phyloP scores from a whole-genome alignment of 371 early-diverging fungal species.

The Mycotypha africana region DNA sequence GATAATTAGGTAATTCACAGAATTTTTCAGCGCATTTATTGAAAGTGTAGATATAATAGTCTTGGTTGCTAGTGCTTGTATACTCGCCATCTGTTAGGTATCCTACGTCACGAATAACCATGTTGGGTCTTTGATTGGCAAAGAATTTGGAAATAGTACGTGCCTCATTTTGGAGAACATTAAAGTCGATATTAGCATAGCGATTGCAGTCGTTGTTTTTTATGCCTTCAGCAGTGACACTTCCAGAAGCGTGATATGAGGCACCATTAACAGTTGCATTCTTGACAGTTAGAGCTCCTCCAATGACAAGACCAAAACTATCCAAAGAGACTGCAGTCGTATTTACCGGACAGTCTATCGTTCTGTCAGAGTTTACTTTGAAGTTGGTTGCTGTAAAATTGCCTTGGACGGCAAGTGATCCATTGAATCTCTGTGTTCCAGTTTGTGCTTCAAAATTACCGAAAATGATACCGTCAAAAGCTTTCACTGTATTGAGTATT shows the following conservation, averaged over 20 bases:
- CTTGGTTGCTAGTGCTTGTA: background rate
- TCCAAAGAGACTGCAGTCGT: background rate
- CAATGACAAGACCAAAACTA: background rate
- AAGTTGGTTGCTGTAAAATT: slow-evolving; percentile 1
- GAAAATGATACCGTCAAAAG: slow-evolving; percentile 5
- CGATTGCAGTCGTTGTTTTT: background rate
- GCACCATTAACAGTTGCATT: slow-evolving; percentile 4
- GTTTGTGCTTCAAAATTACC: slow-evolving; percentile 3
- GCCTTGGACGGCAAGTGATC: slow-evolving; percentile 2
- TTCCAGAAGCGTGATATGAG: background rate
- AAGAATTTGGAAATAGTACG: slow-evolving; percentile 2
- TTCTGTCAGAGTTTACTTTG: background rate
- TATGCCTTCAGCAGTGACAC: background rate
- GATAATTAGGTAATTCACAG: slow-evolving; percentile 7
- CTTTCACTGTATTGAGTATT: background rate
- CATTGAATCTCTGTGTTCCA: slow-evolving; percentile 4
- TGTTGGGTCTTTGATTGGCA: slow-evolving; percentile 4
- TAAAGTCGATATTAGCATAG: slow-evolving; percentile 1
- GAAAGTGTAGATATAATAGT: slow-evolving; percentile 4
- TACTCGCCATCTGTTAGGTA: slow-evolving; percentile 10
- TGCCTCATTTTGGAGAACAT: background rate
- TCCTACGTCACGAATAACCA: slow-evolving; percentile 9
- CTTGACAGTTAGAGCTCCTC: background rate
- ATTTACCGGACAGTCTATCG: background rate
- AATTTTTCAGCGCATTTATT: background rate